Conservation (phyloP, 2,329 filamentous ascomycete genomes). For the Ophiostoma sp. region DNA sequence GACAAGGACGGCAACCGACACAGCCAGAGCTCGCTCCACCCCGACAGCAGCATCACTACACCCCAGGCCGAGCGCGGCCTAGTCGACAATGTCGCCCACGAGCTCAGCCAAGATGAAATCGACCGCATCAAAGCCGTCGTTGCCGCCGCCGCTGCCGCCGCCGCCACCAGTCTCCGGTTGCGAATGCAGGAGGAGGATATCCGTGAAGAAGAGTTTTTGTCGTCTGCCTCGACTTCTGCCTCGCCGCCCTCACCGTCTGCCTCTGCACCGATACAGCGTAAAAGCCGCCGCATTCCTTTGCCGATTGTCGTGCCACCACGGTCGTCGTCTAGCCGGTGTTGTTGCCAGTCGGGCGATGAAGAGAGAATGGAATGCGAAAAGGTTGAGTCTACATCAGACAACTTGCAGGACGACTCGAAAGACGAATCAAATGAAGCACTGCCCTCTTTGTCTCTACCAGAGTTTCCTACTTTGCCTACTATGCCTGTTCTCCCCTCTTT, state of each 20-base stretch:
- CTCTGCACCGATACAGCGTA: neutral
- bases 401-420: neutral
- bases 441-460: neutral
- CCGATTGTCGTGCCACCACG: conserved; percentile 35
- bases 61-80: conserved; percentile 23
- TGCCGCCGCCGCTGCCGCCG: conserved; percentile 14
- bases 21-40: conserved; percentile 28
- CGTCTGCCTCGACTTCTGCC: neutral
- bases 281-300: conserved; percentile 29
- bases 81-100: conserved; percentile 19
- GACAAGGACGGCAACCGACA: neutral
- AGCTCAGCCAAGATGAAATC: conserved; percentile 42
- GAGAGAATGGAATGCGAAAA: neutral
- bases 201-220: neutral
- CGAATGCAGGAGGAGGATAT: conserved; percentile 12
- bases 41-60: conserved; percentile 30
- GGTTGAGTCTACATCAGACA: neutral
- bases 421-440: neutral
- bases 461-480: neutral
- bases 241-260: neutral
- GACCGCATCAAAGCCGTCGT: conserved; percentile 48
- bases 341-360: neutral
- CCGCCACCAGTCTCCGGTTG: conserved; percentile 21
- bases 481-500: neutral
- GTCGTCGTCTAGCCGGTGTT: neutral